Conservation (phyloP, 1,284 basidiomycete genomes). For the Agroathelia rolfsii region DNA sequence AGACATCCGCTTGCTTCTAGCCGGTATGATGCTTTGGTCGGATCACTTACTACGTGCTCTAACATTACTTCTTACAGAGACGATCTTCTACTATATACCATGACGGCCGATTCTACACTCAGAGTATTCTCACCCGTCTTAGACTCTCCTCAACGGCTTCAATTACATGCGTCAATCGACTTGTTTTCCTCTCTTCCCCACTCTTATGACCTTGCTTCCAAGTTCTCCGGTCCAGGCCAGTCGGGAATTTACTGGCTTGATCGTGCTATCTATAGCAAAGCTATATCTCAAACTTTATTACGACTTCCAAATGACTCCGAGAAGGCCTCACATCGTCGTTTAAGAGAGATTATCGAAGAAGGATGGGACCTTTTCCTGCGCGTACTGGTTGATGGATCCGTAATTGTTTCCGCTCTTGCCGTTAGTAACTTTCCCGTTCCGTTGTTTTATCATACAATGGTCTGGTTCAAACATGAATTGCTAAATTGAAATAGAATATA, state of each 20-base stretch:
- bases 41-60: conserved; percentile 10
- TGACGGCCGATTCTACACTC: conserved; percentile 65
- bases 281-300: conserved; percentile 35
- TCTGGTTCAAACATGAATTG: no score
- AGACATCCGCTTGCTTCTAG: conserved; percentile 53
- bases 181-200: conserved; percentile 44
- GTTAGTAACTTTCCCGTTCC: conserved; percentile 34
- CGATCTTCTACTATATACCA: conserved; percentile 68
- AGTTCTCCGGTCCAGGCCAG: conserved; percentile 20
- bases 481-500: no score
- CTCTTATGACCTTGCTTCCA: conserved; percentile 24
- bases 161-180: conserved; percentile 73
- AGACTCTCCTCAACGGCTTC: conserved; percentile 77
- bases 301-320: conserved; percentile 11
- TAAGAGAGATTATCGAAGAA: conserved; percentile 53
- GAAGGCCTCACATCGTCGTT: conserved; percentile 33
- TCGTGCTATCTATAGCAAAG: conserved; percentile 41
- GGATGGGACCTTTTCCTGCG: conserved; percentile 75
- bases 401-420: conserved; percentile 63
- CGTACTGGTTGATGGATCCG: conserved; percentile 61
- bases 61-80: conserved; percentile 33
- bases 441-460: conserved; percentile 3
- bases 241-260: conserved; percentile 59
- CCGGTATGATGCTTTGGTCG: conserved; percentile 34
- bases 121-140: conserved; percentile 83